Evolutionary conservation across 1,139 yeast genomes (phyloP).

Genomic region (Keqinozyma sinolaborantium): DNA sequence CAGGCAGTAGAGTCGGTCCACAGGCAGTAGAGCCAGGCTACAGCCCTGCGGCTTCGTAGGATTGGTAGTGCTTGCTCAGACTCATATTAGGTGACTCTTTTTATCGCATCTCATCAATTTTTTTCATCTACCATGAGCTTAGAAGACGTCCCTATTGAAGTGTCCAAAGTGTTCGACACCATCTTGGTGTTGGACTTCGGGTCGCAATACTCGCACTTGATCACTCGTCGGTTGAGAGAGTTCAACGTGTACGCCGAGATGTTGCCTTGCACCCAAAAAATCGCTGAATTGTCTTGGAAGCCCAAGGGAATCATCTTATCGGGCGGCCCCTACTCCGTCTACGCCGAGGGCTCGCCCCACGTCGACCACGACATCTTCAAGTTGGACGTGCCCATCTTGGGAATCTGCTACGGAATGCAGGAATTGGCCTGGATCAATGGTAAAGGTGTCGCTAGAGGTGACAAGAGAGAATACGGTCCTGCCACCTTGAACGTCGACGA

Average conservation of each 20-base stretch:
- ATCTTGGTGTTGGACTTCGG: constrained; percentile 97
- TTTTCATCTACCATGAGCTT: constrained; percentile 4
- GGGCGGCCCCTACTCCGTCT: constrained; percentile 98
- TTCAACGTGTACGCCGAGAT: constrained; percentile 98
- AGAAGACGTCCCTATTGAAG: constrained; percentile 50
- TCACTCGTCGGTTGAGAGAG: constrained; percentile 97
- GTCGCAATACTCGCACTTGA: constrained; percentile 94
- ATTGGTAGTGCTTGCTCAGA: no score
- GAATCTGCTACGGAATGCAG: constrained; percentile 99
- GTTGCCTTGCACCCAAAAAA: constrained; percentile 98
- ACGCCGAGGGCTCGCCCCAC: constrained; percentile 93
- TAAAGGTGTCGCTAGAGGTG: constrained; percentile 93
- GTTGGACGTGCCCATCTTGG: constrained; percentile 88
- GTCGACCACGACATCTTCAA: constrained; percentile 93
- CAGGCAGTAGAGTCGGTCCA: no score
- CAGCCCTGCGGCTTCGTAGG: no score
- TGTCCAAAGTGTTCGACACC: constrained; percentile 88
- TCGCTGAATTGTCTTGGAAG: constrained; percentile 84
- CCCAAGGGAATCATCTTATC: constrained; percentile 96
- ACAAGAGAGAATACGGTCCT: constrained; percentile 97
- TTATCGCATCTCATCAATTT: background rate
- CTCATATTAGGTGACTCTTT: background rate
- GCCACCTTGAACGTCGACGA: constrained; percentile 83
- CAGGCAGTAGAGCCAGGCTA: no score
- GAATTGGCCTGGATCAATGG: constrained; percentile 98